Evolutionary conservation across 352 stramenopile genomes (phyloP).

Genomic region (Proteromonas lacertae): DNA sequence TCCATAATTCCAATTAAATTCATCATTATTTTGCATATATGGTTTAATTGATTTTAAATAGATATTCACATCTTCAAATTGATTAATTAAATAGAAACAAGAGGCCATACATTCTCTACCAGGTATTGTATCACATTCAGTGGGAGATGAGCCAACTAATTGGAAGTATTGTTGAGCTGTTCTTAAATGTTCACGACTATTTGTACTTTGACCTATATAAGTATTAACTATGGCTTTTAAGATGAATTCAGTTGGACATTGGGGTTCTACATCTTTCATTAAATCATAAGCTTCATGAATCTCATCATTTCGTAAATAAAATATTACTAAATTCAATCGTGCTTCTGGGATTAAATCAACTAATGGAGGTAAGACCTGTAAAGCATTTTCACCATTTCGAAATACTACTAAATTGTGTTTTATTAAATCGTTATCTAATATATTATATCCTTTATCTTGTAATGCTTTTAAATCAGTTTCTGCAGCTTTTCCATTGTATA

Average conservation of each 20-base stretch:
- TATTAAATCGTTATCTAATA: conserved; percentile 56
- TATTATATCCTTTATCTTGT: conserved; percentile 1
- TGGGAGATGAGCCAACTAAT: conserved; percentile 53
- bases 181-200: conserved; percentile 51
- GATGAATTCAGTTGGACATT: conserved; percentile 34
- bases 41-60: conserved; percentile 77
- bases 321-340: conserved; percentile 58
- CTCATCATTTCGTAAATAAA: conserved; percentile 28
- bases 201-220: conserved; percentile 38
- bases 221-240: conserved; percentile 47
- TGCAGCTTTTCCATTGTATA: conserved; percentile 73
- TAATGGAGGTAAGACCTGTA: conserved; percentile 50
- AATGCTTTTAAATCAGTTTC: conserved; percentile 56
- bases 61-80: conserved; percentile 84
- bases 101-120: conserved; percentile 81
- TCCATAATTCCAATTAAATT: conserved; percentile 91
- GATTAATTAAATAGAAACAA: conserved; percentile 71
- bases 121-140: conserved; percentile 77
- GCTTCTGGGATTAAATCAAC: conserved; percentile 61
- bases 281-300: conserved; percentile 64
- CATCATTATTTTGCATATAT: conserved; percentile 70
- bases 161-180: conserved; percentile 24
- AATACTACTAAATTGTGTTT: conserved; percentile 81
- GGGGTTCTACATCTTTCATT: conserved; percentile 65
- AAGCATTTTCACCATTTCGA: conserved; percentile 49